phyloP scores from a whole-genome alignment of 371 early-diverging fungal species.

The Mucor sp. region DNA sequence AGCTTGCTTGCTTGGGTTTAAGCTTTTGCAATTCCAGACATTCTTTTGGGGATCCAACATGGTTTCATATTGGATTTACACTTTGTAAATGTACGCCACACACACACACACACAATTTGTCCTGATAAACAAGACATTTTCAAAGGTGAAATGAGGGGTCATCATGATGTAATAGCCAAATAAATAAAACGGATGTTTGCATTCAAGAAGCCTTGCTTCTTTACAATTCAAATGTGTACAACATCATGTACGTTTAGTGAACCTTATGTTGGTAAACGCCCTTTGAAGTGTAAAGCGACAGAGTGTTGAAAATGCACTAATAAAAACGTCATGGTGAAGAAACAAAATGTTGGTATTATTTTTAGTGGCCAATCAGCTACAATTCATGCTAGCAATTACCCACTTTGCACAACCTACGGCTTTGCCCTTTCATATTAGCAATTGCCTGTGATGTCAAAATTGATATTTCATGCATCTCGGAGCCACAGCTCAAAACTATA shows the following conservation, averaged over 20 bases:
- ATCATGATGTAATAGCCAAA: background rate
- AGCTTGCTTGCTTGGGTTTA: background rate
- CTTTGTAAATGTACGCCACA: background rate
- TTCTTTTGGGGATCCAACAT: background rate
- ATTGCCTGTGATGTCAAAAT: background rate
- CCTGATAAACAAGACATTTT: background rate
- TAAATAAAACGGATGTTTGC: background rate
- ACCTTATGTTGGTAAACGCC: background rate
- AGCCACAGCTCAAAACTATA: background rate
- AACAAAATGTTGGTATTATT: background rate
- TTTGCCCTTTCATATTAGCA: background rate
- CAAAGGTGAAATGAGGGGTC: background rate
- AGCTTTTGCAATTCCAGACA: background rate
- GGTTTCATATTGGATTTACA: background rate
- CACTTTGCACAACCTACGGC: background rate
- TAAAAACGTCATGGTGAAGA: background rate
- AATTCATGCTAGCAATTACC: background rate
- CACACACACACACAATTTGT: background rate
- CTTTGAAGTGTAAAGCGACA: background rate
- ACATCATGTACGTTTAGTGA: background rate
- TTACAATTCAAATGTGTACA: background rate
- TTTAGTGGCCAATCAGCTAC: background rate
- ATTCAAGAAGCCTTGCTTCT: background rate
- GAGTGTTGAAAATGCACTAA: background rate
- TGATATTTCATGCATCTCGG: background rate